Conservation (phyloP, 2,329 filamentous ascomycete genomes). For the Bipolaris victoriae region DNA sequence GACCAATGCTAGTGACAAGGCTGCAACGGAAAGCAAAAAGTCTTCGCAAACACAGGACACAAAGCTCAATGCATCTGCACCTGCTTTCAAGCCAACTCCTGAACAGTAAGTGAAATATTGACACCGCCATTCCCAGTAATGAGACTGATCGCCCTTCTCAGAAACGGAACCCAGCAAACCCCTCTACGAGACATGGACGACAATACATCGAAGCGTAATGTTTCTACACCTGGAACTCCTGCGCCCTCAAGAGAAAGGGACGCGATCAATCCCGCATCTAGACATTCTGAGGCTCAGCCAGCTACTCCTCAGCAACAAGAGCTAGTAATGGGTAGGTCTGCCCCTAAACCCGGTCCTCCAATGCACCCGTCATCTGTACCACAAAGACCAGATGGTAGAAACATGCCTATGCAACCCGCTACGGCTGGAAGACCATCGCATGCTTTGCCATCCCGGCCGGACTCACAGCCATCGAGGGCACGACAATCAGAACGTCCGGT, state of each 20-base stretch:
- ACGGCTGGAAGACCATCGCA: conserved; percentile 42
- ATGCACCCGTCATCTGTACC: conserved; percentile 31
- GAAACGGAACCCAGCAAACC: conserved; percentile 43
- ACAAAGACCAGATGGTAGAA: conserved; percentile 42
- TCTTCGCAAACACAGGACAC: conserved; percentile 52
- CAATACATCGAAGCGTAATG: conserved; percentile 16
- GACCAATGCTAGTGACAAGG: conserved; percentile 40
- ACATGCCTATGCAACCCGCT: conserved; percentile 34
- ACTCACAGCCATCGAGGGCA: conserved; percentile 60
- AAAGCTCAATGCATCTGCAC: conserved; percentile 61
- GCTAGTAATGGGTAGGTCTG: conserved; percentile 8
- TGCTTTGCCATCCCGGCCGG: conserved; percentile 63
- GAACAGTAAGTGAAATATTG: conserved; percentile 34
- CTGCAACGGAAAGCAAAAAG: conserved; percentile 45
- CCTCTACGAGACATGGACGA: conserved; percentile 24
- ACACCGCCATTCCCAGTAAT: conserved; percentile 1
- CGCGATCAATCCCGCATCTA: conserved; percentile 14
- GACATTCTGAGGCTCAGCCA: conserved; percentile 16
- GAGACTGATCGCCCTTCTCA: conserved; percentile 26
- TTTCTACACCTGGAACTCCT: conserved; percentile 21
- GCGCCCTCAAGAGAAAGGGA: conserved; percentile 32
- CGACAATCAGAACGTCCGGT: conserved; percentile 40
- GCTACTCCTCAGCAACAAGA: conserved; percentile 27
- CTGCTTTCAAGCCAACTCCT: conserved; percentile 66
- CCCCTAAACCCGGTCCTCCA: conserved; percentile 22